A percentile compares a stretch with the other conserved stretches of the same genome.
Evolutionary conservation across 345 rosid genomes (phyloP).

Genomic region (Leavenworthia alabamica): DNA sequence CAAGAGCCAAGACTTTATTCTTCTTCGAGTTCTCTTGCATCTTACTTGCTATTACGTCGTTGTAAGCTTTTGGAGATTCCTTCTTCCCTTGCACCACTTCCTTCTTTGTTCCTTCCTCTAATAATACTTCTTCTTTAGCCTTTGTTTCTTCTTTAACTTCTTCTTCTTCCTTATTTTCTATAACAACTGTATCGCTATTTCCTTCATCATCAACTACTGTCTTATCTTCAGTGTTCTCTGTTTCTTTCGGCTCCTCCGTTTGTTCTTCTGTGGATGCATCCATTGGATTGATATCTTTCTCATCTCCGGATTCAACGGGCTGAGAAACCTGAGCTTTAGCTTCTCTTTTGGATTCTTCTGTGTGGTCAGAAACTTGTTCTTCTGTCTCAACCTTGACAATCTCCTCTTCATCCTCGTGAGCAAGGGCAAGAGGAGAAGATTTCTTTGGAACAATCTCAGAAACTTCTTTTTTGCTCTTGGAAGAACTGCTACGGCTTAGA

Average conservation of each 20-base stretch:
- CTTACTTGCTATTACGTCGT: constrained; percentile 73
- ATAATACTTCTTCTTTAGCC: constrained; percentile 40
- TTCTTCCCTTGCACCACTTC: constrained; percentile 43
- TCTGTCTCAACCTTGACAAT: constrained; percentile 21
- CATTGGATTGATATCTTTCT: neutral
- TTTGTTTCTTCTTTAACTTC: no score
- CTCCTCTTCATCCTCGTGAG: constrained; percentile 29
- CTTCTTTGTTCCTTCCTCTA: constrained; percentile 29
- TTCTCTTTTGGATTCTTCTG: no score
- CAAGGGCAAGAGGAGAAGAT: constrained; percentile 2
- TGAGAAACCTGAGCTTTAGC: constrained; percentile 13
- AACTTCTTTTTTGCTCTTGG: constrained; percentile 25
- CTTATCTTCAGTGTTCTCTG: constrained; percentile 4
- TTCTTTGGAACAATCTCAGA: constrained; percentile 10
- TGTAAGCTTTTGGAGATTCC: constrained; percentile 65
- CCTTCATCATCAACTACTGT: constrained; percentile 16
- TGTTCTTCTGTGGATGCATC: constrained; percentile 12
- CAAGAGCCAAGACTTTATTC: constrained; percentile 80
- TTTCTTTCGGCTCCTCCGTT: no score
- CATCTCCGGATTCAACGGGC: constrained; percentile 22
- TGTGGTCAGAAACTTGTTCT: constrained; percentile 6
- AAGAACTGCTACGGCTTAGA: constrained; percentile 14
- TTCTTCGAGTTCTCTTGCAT: constrained; percentile 53
- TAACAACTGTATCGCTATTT: neutral
- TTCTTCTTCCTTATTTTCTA: no score